Base-by-base conservation (phyloP, 129 eudicot species). In the Helianthus annuus region DNA sequence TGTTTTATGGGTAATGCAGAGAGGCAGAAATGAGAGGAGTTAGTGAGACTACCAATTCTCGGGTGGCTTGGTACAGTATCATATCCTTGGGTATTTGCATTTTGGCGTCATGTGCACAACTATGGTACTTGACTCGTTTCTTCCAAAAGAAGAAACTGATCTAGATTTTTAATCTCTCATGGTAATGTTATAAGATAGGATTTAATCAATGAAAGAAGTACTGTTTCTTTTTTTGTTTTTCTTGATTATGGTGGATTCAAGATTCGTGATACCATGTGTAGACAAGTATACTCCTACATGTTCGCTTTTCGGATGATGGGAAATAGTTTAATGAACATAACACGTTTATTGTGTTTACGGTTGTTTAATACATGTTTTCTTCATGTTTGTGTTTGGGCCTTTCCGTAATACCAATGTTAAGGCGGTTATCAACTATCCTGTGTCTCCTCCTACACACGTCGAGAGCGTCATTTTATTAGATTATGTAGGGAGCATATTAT, bases 81-180 rank as follows among this genome's bases (percentile, higher is more conserved):
- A 67, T 86, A 75, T 89, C 97, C 10, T 74, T 91, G 89, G 91
- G 84, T 17, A 69, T 91, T 72, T 88, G 97, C 82, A 81, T 88
- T 72, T 76, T 69, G 67, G 93, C 73, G 32, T 84, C 97, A 7
- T 76, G 78, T 63, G 66, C 69, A 75, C 97, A 91, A 79, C 64
- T 91, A 64, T 80, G 76, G 82, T 84, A 86, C 82, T 77, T 91
- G 81, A 91, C 85, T 73, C 90, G 78, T 36, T 91, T 82, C 80
- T 91, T 91, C 86, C 93, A 84, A 71, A 91, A 91, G 96, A 91
- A 88, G 88, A 91, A 91, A 81, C 86, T 89, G 53, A 89, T 91
- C 13, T 91, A 88, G 91, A 69, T 36, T 74, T 74, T 54, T 48
- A 13, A 11, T 10, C 68, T 53, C 32, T 56, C 32, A 32, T 49